Percentiles rank a stretch among this genome's conserved stretches.
Conservation (phyloP, 805 yeast species). For the Komagataella phaffii region DNA sequence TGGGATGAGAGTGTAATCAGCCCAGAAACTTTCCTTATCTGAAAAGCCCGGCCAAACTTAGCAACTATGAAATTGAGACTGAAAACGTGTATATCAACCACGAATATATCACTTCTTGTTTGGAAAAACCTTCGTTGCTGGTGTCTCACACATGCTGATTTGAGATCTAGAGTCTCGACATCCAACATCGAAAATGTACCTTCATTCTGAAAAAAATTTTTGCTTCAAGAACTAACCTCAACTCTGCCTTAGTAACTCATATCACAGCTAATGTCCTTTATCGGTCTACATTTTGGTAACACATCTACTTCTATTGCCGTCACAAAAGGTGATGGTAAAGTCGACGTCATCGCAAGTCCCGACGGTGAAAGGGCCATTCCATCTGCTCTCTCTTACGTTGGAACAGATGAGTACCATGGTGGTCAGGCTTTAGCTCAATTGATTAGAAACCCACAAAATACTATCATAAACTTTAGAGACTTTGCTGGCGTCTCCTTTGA, state of each 20-base stretch:
- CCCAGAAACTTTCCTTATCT: too few relatives aligned
- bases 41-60: too few relatives aligned
- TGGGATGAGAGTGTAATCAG: too few relatives aligned
- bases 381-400: conserved; percentile 82
- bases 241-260: background rate
- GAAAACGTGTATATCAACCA: too few relatives aligned
- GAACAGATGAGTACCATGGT: conserved; percentile 94
- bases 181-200: background rate
- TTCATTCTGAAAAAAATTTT: background rate
- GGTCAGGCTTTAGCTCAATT: conserved; percentile 90
- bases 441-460: conserved; percentile 78
- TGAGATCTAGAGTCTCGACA: background rate
- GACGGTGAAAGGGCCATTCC: conserved; percentile 98
- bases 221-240: background rate
- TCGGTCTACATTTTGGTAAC: conserved; percentile 96
- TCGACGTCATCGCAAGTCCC: conserved; percentile 96
- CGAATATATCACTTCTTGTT: too few relatives aligned
- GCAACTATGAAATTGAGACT: too few relatives aligned
- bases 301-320: conserved; percentile 90
- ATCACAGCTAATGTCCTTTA: conserved; percentile 32
- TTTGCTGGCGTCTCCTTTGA: conserved; percentile 66
- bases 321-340: conserved; percentile 74
- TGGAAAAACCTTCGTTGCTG: background rate
- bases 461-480: conserved; percentile 88
- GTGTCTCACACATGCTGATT: background rate